Evolutionary conservation across 768 basidiomycete genomes (phyloP).

Genomic region (Naganishia onofrii): DNA sequence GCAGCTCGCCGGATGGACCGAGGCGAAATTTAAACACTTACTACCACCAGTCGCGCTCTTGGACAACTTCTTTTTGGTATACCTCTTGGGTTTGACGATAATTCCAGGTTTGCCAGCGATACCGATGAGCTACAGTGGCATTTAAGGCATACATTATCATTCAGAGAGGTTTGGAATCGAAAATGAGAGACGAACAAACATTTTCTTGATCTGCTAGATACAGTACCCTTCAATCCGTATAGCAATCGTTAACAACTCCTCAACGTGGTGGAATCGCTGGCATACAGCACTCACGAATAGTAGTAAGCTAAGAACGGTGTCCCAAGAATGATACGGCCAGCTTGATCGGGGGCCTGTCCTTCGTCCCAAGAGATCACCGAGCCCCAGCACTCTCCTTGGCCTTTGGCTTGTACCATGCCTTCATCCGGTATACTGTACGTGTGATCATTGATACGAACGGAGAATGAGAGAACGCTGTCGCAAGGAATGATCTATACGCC

Average conservation of each 20-base stretch:
- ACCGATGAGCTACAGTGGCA: conserved; percentile 38
- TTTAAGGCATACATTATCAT: no score
- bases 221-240: background rate
- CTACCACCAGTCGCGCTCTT: conserved; percentile 34
- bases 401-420: conserved; percentile 39
- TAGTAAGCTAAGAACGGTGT: conserved; percentile 48
- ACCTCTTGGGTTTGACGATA: conserved; percentile 39
- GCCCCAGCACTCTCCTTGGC: conserved; percentile 41
- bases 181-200: background rate
- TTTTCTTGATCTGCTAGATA: background rate
- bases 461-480: conserved; percentile 41
- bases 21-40: conserved; percentile 30
- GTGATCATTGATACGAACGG: conserved; percentile 35
- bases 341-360: conserved; percentile 40
- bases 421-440: conserved; percentile 41
- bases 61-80: conserved; percentile 32
- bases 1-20: background rate
- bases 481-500: conserved; percentile 45
- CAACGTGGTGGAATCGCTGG: conserved; percentile 4
- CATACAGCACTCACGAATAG: conserved; percentile 41
- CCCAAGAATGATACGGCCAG: conserved; percentile 45
- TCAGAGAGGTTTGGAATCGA: background rate
- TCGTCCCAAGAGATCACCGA: conserved; percentile 44
- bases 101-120: conserved; percentile 46
- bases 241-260: conserved; percentile 36